A percentile compares a stretch with the other conserved stretches of the same genome.
Conservation (phyloP, 1,284 basidiomycete genomes). For the Cystobasidium pallidum region DNA sequence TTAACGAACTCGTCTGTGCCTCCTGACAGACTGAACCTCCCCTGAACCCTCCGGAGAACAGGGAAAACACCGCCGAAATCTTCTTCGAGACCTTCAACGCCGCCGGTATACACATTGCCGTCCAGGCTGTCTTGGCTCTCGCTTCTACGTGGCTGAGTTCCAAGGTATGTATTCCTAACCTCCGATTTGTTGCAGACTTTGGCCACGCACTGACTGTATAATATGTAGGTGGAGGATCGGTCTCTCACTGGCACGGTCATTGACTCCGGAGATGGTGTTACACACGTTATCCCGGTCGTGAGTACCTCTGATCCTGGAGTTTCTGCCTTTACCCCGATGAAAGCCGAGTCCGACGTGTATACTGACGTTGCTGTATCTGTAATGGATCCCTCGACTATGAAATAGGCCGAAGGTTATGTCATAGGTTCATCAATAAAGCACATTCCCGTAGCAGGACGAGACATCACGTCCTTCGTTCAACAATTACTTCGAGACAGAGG, state of each 20-base stretch:
- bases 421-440: conserved; percentile 99
- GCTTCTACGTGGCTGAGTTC: conserved; percentile 97
- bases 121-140: conserved; percentile 97
- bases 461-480: conserved; percentile 96
- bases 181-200: background rate
- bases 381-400: too few relatives aligned
- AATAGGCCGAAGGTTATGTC: conserved; percentile 87
- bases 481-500: conserved; percentile 95
- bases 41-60: conserved; percentile 96
- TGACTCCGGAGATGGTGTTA: conserved; percentile 98
- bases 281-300: conserved; percentile 90
- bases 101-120: conserved; percentile 88
- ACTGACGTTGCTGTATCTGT: too few relatives aligned
- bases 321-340: too few relatives aligned
- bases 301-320: conserved; percentile 48
- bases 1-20: background rate
- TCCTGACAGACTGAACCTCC: conserved; percentile 86
- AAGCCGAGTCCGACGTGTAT: too few relatives aligned
- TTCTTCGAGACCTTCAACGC: conserved; percentile 72
- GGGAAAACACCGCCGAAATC: conserved; percentile 98
- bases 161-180: conserved; percentile 65
- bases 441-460: conserved; percentile 96
- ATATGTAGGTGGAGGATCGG: conserved; percentile 46
- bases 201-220: background rate
- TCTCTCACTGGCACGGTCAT: conserved; percentile 81